Conservation (phyloP, 148 eudicot genomes). For the Rheum nobile region DNA sequence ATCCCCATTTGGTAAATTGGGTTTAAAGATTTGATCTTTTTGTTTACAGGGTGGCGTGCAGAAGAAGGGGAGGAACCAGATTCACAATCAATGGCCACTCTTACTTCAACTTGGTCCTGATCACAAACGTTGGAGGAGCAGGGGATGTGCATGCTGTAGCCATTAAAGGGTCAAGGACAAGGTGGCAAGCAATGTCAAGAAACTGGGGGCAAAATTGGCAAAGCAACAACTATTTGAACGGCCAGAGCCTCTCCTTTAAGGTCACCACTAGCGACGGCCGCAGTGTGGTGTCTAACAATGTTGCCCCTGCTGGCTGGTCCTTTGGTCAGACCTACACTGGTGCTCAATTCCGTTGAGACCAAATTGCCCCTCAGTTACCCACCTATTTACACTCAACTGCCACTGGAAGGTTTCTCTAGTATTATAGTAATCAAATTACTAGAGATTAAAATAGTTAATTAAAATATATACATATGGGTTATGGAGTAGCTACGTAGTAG, state of each 20-base stretch:
- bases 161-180: slow-evolving; percentile 54
- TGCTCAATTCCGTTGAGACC: slow-evolving; percentile 29
- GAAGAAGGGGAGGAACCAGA: slow-evolving; percentile 70
- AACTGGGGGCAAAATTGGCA: slow-evolving; percentile 94
- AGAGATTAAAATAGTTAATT: background rate
- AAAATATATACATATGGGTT: background rate
- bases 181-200: slow-evolving; percentile 61
- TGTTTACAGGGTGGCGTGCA: slow-evolving; percentile 52
- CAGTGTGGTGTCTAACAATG: slow-evolving; percentile 42
- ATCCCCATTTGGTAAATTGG: background rate
- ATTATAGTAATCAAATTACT: no score
- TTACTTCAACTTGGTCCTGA: slow-evolving; percentile 64
- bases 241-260: slow-evolving; percentile 61
- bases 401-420: background rate
- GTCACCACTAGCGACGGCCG: slow-evolving; percentile 54
- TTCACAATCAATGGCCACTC: slow-evolving; percentile 78
- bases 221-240: slow-evolving; percentile 50
- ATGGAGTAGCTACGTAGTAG: background rate
- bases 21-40: background rate
- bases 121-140: slow-evolving; percentile 71
- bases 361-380: background rate
- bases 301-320: slow-evolving; percentile 47
- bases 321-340: slow-evolving; percentile 54
- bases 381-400: background rate
- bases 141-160: slow-evolving; percentile 55